phyloP scores from a whole-genome alignment of 2,329 filamentous ascomycete genomes.

The Colletotrichum tropicicola region DNA sequence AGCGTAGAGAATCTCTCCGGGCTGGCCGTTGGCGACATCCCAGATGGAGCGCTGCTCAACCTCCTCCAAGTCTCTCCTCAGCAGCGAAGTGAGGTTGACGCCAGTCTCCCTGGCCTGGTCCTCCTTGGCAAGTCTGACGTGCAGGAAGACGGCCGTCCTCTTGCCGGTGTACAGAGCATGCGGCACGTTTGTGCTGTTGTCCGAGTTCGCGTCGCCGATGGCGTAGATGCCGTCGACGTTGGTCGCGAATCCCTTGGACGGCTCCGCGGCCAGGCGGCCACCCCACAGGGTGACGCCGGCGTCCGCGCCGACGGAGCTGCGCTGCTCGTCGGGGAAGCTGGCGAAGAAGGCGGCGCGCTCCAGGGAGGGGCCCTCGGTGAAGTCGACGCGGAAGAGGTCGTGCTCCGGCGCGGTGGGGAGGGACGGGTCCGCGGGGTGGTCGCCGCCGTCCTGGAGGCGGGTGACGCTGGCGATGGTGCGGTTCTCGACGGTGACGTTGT shows the following conservation, averaged over 20 bases:
- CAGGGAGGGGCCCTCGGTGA: slow-evolving; percentile 53
- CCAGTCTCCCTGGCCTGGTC: slow-evolving; percentile 42
- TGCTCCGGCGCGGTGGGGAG: slow-evolving; percentile 56
- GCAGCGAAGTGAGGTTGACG: slow-evolving; percentile 33
- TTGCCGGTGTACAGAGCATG: slow-evolving; percentile 70
- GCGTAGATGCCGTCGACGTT: slow-evolving; percentile 65
- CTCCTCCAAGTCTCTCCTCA: slow-evolving; percentile 37
- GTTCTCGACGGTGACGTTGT: slow-evolving; percentile 65
- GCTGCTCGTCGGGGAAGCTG: slow-evolving; percentile 57
- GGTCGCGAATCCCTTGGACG: slow-evolving; percentile 54
- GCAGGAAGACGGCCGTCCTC: slow-evolving; percentile 63
- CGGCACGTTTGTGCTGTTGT: slow-evolving; percentile 68
- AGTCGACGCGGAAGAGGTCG: slow-evolving; percentile 64
- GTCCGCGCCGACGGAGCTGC: slow-evolving; percentile 54
- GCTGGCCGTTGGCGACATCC: slow-evolving; percentile 53
- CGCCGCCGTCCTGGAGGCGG: slow-evolving; percentile 51
- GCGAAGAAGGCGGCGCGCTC: slow-evolving; percentile 61
- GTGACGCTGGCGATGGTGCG: slow-evolving; percentile 58
- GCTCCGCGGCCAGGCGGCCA: slow-evolving; percentile 53
- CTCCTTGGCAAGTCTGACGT: slow-evolving; percentile 56
- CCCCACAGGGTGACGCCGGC: slow-evolving; percentile 56
- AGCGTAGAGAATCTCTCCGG: slow-evolving; percentile 54
- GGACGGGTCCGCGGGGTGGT: slow-evolving; percentile 50
- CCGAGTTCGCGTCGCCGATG: slow-evolving; percentile 67
- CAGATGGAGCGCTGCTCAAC: slow-evolving; percentile 53